Evolutionary conservation across 2,329 filamentous ascomycete genomes (phyloP).

Genomic region (Colletotrichum higginsianum): DNA sequence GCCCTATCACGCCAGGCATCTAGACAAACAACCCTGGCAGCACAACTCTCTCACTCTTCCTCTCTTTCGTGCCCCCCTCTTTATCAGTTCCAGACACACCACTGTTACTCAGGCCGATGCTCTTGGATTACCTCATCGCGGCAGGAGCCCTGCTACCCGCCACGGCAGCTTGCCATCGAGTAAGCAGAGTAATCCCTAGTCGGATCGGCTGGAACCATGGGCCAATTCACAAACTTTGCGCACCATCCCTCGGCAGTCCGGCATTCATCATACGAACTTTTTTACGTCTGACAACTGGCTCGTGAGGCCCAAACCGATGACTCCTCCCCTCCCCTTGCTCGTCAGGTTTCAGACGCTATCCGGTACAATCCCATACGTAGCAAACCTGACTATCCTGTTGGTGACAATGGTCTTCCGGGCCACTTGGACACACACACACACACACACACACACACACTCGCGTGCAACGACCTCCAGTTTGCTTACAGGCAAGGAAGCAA

Average conservation of each 20-base stretch:
- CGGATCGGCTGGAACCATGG: constrained; percentile 11
- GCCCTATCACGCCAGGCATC: not conserved
- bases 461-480: not conserved
- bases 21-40: constrained; percentile 3
- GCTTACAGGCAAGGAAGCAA: not conserved
- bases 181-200: not conserved
- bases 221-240: not conserved
- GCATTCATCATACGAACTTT: constrained; percentile 3
- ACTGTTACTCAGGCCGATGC: constrained; percentile 7
- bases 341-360: too few relatives aligned
- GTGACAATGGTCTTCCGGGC: constrained; percentile 1
- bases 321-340: too few relatives aligned
- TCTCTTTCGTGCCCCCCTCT: not conserved
- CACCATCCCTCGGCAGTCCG: constrained; percentile 10
- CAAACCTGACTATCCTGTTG: not conserved
- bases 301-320: not conserved
- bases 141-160: constrained; percentile 4
- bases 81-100: constrained; percentile 6
- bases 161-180: constrained; percentile 3
- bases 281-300: constrained; percentile 15
- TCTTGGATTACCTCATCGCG: not conserved
- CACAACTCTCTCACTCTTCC: not conserved
- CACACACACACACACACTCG: too few relatives aligned
- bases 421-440: constrained; percentile 7
- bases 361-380: too few relatives aligned